Evolutionary conservation across 768 basidiomycete species (phyloP), one percentile per base, ranked within the genome.

Genomic region (Cystoderma amianthinum): DNA sequence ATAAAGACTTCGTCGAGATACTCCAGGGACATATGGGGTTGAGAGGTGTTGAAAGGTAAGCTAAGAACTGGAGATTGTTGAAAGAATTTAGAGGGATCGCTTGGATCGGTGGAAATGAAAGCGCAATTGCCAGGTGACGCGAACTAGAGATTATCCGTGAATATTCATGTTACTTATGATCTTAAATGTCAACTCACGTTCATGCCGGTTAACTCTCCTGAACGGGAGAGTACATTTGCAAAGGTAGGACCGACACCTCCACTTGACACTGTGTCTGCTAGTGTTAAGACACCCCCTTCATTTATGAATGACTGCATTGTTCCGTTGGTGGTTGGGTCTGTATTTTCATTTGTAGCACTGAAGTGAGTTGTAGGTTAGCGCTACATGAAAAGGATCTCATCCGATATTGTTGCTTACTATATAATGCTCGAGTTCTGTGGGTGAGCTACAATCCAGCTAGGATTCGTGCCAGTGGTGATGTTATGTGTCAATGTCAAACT

Each of bases 21-120:
- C 51, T 79, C 65, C 21, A 77, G 57, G 9, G 72, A 66, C 78
- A 78, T 79, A 57, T 83, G 81, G 5, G 81, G 79, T 54, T 80
- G 74, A 2, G 78, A 76, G 17, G 57, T 56, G 4, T 57, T 62
- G 0, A 64, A 60, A 12, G 77, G 71, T 56, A 82, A 80, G 1
- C 66, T 59, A 52, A 75, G 69, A 1, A 67, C 51, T 2, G 63
- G 55, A 9, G 65, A 63, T n/a, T 56, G 52, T 32, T 39, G 56
- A 36, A 55, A 41, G 47, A 69, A 69, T 32, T 50, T 56, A 15
- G 64, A 46, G 1, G 61, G 60, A 45, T 75, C 67, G 12, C 45
- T 45, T 13, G 75, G 70, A 41, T 59, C 45, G 3, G 66, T 65
- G 10, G 65, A 55, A 10, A 65, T 55, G 21, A 67, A 46, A 1